A percentile compares a stretch with the other conserved stretches of the same genome.
phyloP scores from a whole-genome alignment of 192 early-diverging fungal genomes.

The Chytriomyces sp. region DNA sequence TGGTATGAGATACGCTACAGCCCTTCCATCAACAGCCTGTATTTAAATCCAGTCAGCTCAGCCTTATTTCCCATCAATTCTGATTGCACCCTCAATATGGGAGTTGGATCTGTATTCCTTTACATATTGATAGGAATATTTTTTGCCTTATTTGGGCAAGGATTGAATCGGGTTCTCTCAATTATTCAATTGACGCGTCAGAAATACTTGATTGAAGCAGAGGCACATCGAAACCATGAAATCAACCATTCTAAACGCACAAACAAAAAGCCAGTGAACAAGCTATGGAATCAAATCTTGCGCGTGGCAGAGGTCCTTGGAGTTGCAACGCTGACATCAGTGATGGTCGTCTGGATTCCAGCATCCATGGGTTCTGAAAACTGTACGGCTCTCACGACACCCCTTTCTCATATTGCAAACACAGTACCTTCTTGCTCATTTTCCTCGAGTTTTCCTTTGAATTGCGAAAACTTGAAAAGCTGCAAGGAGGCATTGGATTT shows the following conservation, averaged over 20 bases:
- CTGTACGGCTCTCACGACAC: constrained; percentile 13
- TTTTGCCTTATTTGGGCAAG: constrained; percentile 27
- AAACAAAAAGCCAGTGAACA: background rate
- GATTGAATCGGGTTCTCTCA: constrained; percentile 33
- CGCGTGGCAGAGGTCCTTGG: constrained; percentile 31
- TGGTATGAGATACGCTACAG: background rate
- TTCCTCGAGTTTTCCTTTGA: background rate
- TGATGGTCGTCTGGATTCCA: constrained; percentile 37
- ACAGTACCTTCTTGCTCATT: background rate
- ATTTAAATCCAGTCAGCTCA: background rate
- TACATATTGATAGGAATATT: constrained; percentile 30
- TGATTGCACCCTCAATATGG: constrained; percentile 14
- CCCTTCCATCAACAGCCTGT: background rate
- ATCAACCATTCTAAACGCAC: background rate
- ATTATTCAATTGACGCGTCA: constrained; percentile 33
- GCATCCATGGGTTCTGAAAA: constrained; percentile 8
- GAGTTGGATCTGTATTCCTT: constrained; percentile 7
- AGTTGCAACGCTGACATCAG: constrained; percentile 31
- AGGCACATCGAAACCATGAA: background rate
- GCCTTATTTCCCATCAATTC: constrained; percentile 4
- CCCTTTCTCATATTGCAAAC: background rate
- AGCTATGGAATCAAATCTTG: background rate
- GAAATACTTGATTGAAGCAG: constrained; percentile 29
- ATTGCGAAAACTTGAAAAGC: background rate
- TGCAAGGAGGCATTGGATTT: background rate